Base-by-base conservation (phyloP, 1,139 yeast genomes). In the Oligophagozyma castellii region DNA sequence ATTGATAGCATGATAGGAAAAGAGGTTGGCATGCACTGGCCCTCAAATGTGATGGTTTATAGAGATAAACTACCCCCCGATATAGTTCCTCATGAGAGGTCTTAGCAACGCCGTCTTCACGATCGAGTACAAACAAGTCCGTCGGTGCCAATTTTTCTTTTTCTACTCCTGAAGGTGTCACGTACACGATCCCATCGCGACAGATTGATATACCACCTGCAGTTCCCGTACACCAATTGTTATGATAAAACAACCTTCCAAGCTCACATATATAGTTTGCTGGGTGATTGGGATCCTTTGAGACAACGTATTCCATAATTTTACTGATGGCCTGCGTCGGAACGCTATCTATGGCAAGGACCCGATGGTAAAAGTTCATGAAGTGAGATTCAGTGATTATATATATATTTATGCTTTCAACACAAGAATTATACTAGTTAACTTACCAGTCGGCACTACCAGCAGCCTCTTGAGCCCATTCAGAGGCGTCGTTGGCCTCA, bases 101-200 rank as follows among this genome's bases (percentile, higher is more conserved):
- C 7, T 23, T 12, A 29, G 64, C 60, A n/a, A n/a, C n/a, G n/a
- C 67, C 60, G 5, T 64, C 61, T 13, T 64, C 53, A 23, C 19
- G 12, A 36, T 75, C 73, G 58, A 76, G 74, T 11, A 83, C 83
- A 52, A 81, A 83, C 71, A 86, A 67, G 49, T 86, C 84, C 46
- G 70, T 67, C 2, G 94, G 93, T 29, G 65, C 59, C 67, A 86
- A 73, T 38, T 86, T 62, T 53, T 86, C 96, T 56, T 86, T 86
- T 51, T 86, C 95, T 5, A 86, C 93, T 2, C 96, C 96, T 5
- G 94, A 80, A 2, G 96, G 96, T 0, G 95, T 93, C 26, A 86
- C 66, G 50, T 69, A 86, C 12, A 81, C 72, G 23, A 24, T 21
- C 16, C 13, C 27, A 47, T 4, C 62, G 63, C 16, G 60, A 66